Base-by-base conservation (phyloP, 2,329 filamentous ascomycete species). In the Alternaria sp. region DNA sequence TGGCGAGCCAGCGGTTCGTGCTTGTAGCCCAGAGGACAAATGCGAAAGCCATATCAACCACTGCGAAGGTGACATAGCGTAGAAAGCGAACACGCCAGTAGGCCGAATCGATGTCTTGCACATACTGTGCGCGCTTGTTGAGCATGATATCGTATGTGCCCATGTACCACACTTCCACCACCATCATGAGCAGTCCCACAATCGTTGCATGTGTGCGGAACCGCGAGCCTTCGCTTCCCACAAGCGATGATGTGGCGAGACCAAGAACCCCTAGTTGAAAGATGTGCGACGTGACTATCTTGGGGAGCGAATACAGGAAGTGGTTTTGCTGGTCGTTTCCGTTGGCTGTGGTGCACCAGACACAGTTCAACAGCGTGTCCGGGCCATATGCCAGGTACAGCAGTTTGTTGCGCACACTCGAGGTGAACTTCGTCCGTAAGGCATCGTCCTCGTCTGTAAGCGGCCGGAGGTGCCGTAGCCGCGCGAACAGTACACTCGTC, bases 381-480 rank as follows among this genome's bases (percentile, higher is more conserved):
- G 94, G 92, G 3, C 96, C 96, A 80, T 89, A 96, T 63, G 91
- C 89, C 56, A 96, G 85, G 82, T 97, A 98, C 8, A 97, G 84
- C 63, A 96, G 86, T 58, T 92, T 87, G 51, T 90, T 91, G 69
- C 93, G 89, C 58, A 90, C 82, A 64, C 77, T 73, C 23, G 54
- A 65, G 86, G 61, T 61, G 75, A 98, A 89, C 71, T 90, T 90
- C 25, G 83, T 81, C 56, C 89, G 87, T 10, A 98, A 85, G 23
- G 85, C 81, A 55, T 87, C 84, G 80, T 98, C 94, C 12, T 78
- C 63, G 0, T 81, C 66, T 0, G 87, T 90, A 3, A 92, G 84
- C 0, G 86, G 82, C 0, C 90, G 87, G 2, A 90, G 75, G 2
- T 85, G 79, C 5, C 85, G 80, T 10, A 98, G 86, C 15, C 95